Conservation (phyloP, 2,329 filamentous ascomycete genomes). For the Verticillium klebahnii region DNA sequence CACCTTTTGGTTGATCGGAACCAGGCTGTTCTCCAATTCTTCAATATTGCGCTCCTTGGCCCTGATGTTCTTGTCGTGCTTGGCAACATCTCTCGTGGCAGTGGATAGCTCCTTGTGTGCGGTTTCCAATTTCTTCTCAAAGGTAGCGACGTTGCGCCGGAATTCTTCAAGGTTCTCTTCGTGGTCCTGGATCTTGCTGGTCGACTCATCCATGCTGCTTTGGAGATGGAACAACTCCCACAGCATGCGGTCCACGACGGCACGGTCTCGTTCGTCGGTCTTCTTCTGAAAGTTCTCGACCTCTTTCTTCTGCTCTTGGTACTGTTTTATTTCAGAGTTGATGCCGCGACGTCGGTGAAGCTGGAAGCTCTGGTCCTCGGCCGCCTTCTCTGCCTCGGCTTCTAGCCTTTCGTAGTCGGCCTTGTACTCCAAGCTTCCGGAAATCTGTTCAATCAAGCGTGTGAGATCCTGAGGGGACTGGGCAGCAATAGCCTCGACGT, state of each 20-base stretch:
- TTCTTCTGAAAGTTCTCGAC: slow-evolving; percentile 92
- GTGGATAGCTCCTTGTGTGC: slow-evolving; percentile 80
- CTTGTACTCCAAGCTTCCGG: slow-evolving; percentile 91
- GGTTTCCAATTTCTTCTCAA: slow-evolving; percentile 72
- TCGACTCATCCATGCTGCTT: slow-evolving; percentile 86
- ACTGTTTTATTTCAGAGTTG: slow-evolving; percentile 97
- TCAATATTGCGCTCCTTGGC: slow-evolving; percentile 83
- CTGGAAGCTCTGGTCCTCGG: slow-evolving; percentile 84
- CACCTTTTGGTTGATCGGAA: slow-evolving; percentile 92
- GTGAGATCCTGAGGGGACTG: slow-evolving; percentile 94
- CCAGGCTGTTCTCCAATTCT: slow-evolving; percentile 76
- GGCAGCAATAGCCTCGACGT: slow-evolving; percentile 93
- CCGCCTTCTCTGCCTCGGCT: slow-evolving; percentile 76
- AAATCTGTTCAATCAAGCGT: slow-evolving; percentile 93
- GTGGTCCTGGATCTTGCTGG: slow-evolving; percentile 83
- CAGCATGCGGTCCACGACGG: slow-evolving; percentile 86
- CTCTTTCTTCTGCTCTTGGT: slow-evolving; percentile 93
- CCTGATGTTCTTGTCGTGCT: slow-evolving; percentile 81
- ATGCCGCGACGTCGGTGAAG: slow-evolving; percentile 87
- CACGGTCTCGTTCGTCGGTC: slow-evolving; percentile 82
- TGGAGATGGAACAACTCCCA: slow-evolving; percentile 98
- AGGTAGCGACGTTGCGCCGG: slow-evolving; percentile 80
- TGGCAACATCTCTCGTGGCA: slow-evolving; percentile 69
- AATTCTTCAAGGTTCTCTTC: slow-evolving; percentile 94
- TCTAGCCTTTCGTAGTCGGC: slow-evolving; percentile 91